phyloP scores from a whole-genome alignment of 306 rosid genomes.

The Cicer arietinum region DNA sequence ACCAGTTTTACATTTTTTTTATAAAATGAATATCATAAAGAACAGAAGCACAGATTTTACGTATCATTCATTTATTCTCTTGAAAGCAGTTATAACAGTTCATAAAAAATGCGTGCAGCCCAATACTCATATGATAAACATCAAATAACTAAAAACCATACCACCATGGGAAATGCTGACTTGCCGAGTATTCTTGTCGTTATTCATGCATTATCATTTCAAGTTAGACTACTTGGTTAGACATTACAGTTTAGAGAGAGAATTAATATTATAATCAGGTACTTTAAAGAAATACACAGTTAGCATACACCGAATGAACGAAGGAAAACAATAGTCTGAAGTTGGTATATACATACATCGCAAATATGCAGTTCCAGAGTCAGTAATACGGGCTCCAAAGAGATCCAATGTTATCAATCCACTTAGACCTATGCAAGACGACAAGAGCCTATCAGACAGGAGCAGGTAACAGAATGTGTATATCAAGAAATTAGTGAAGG shows the following conservation, averaged over 20 bases:
- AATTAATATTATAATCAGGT: neutral
- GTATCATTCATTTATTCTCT: constrained; percentile 7
- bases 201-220: constrained; percentile 5
- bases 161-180: neutral
- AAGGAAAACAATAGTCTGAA: constrained; percentile 32
- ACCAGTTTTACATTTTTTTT: constrained; percentile 13
- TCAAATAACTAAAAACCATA: constrained; percentile 7
- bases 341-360: constrained; percentile 62
- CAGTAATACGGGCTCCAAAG: constrained; percentile 90
- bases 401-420: constrained; percentile 89
- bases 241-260: constrained; percentile 16
- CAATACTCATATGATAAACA: constrained; percentile 10
- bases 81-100: constrained; percentile 1
- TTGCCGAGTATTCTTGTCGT: neutral
- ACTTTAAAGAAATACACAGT: constrained; percentile 6
- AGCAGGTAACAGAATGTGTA: neutral
- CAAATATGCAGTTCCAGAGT: constrained; percentile 72
- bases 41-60: constrained; percentile 12
- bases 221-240: neutral
- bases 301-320: neutral
- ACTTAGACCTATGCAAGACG: constrained; percentile 66
- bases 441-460: constrained; percentile 28
- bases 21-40: neutral
- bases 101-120: constrained; percentile 10
- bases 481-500: neutral